These are phyloP conservation scores for Monosporascus sp. DNA, from an alignment of 2,329 filamentous ascomycete genomes.

Conservation along the genomic window DNA sequence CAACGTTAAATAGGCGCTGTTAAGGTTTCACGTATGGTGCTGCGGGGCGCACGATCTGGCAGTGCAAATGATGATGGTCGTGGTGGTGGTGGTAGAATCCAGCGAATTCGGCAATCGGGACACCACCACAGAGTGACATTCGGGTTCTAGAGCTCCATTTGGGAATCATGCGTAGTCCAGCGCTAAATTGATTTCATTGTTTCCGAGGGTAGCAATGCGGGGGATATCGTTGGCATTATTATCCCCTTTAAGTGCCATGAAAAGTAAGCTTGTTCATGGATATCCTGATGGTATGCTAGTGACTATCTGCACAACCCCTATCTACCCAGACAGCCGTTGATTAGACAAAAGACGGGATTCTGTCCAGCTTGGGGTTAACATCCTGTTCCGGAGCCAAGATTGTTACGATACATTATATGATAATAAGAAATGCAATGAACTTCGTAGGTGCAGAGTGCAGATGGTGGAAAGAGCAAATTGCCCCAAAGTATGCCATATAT, in stretches of 20 bases:
- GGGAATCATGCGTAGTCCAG: slow-evolving; percentile 12
- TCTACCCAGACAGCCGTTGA: background rate
- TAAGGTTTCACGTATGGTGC: too few species aligned
- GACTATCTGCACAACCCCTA: background rate
- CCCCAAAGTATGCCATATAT: background rate
- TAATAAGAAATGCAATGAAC: background rate
- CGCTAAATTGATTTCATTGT: slow-evolving; percentile 1
- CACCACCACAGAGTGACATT: slow-evolving; percentile 16
- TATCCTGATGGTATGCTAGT: background rate
- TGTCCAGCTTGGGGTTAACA: background rate
- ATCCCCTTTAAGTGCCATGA: background rate
- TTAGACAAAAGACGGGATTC: background rate
- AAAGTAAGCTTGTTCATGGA: background rate
- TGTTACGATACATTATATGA: background rate
- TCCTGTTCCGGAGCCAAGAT: background rate
- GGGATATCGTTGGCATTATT: background rate
- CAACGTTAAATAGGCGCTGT: background rate
- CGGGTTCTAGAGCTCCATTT: slow-evolving; percentile 23
- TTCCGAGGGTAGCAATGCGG: slow-evolving; percentile 1
- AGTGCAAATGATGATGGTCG: too few species aligned
- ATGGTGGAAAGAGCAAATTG: background rate
- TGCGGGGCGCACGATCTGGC: too few species aligned
- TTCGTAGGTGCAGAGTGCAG: background rate
- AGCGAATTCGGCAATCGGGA: slow-evolving; percentile 24
- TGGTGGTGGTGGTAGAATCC: slow-evolving; percentile 12